Conservation (phyloP, 768 basidiomycete species). For the Amanita rubescens region DNA sequence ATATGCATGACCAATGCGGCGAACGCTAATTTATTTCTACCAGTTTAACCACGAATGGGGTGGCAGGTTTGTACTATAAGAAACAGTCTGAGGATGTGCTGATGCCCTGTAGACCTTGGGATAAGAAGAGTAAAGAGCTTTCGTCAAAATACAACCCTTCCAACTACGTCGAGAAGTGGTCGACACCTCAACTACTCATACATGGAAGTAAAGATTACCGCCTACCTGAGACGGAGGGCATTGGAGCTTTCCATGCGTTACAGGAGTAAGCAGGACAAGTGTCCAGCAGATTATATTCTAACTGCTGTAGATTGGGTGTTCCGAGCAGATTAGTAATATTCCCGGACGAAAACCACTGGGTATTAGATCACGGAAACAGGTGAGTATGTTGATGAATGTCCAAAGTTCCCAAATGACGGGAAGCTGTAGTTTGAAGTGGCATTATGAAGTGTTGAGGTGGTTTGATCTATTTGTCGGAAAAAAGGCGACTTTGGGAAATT, state of each 20-base stretch:
- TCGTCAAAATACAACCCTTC: slow-evolving; percentile 69
- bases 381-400: slow-evolving; percentile 17
- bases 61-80: slow-evolving; percentile 34
- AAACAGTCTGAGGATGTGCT: neutral
- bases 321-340: slow-evolving; percentile 77
- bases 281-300: neutral
- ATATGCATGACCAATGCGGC: neutral
- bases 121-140: slow-evolving; percentile 42
- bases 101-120: slow-evolving; percentile 50
- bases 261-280: slow-evolving; percentile 53
- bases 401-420: neutral
- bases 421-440: slow-evolving; percentile 78
- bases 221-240: slow-evolving; percentile 77
- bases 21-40: neutral
- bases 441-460: slow-evolving; percentile 91
- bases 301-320: slow-evolving; percentile 45
- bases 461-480: slow-evolving; percentile 61
- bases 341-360: slow-evolving; percentile 94
- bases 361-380: slow-evolving; percentile 73
- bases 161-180: slow-evolving; percentile 79
- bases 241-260: slow-evolving; percentile 78
- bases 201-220: slow-evolving; percentile 89
- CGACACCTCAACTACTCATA: slow-evolving; percentile 76
- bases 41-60: slow-evolving; percentile 88
- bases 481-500: neutral